Evolutionary conservation across 129 eudicot genomes (phyloP).

Genomic region (Chrysanthemum seticuspe): DNA sequence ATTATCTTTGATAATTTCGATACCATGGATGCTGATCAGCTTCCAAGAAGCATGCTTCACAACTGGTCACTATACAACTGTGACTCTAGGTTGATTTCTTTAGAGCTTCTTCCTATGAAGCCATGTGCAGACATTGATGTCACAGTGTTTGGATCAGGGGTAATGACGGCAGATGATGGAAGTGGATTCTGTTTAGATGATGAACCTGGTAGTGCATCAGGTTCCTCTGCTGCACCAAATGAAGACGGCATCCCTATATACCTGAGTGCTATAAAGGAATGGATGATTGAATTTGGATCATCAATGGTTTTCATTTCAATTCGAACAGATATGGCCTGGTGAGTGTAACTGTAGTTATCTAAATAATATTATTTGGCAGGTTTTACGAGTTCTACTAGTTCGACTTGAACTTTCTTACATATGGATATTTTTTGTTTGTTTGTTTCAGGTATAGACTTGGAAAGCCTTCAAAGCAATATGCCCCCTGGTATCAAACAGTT

Average conservation of each 20-base stretch:
- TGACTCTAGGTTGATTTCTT: constrained; percentile 81
- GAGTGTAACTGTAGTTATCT: neutral
- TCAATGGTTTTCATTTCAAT: constrained; percentile 89
- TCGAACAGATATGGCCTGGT: constrained; percentile 98
- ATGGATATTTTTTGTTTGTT: constrained; percentile 6
- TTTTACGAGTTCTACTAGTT: neutral
- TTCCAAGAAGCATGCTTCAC: constrained; percentile 92
- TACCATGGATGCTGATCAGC: constrained; percentile 51
- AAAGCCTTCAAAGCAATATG: constrained; percentile 90
- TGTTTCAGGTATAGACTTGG: constrained; percentile 94
- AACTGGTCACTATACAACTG: constrained; percentile 95
- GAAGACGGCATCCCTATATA: constrained; percentile 84
- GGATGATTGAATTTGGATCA: constrained; percentile 96
- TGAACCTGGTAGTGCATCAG: constrained; percentile 52
- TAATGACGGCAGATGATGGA: constrained; percentile 89
- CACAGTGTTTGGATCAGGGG: constrained; percentile 86
- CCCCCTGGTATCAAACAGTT: constrained; percentile 90
- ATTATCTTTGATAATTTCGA: constrained; percentile 55
- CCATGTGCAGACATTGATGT: constrained; percentile 98
- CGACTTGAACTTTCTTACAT: neutral
- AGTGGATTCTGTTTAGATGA: constrained; percentile 76
- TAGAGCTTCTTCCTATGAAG: constrained; percentile 98
- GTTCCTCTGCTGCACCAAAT: constrained; percentile 41
- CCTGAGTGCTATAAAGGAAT: constrained; percentile 91
- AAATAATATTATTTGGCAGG: too few species aligned